Base-by-base conservation (phyloP, 192 early-diverging fungal species). In the Entophlyctis helioformis region DNA sequence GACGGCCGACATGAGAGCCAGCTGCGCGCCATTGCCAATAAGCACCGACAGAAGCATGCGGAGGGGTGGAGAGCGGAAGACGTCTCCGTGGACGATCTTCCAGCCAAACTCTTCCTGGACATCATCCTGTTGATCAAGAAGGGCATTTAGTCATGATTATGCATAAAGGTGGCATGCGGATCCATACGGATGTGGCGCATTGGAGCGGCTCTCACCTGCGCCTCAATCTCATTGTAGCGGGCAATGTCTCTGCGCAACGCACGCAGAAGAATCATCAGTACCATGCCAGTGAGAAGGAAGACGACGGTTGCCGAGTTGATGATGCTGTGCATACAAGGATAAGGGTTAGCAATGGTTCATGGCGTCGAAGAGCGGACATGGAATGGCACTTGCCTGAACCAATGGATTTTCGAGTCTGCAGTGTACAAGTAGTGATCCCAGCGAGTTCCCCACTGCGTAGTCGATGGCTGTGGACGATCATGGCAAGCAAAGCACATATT, bases 71-170 rank as follows among this genome's bases (percentile, higher is more conserved):
- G 74, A 46, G 22, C 76, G 48, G 57, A 78, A 78, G 23, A 78
- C 71, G 50, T 78, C 76, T 22, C 67, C 76, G 49, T 78, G 76
- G 15, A 78, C 69, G 22, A 78, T 55, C 53, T 78, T 78, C 76
- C 76, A 78, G 31, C 76, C 76, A 54, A 76, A 78, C 38, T 78
- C 74, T 55, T 76, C 72, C 34, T 78, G 69, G 9, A 51, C 58
- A 40, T 68, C 76, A n/a, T 78, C 76, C 59, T 58, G 23, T 9
- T 12, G 26, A n/a, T n/a, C n/a, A n/a, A n/a, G n/a, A n/a, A n/a
- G n/a, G n/a, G n/a, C n/a, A n/a, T n/a, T n/a, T n/a, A n/a, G n/a
- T n/a, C n/a, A n/a, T n/a, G n/a, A n/a, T n/a, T n/a, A n/a, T n/a
- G n/a, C n/a, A n/a, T n/a, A n/a, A n/a, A n/a, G n/a, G n/a, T n/a